Evolutionary conservation across 495 filamentous ascomycete genomes (phyloP).

Genomic region (Podospora tetraspora): DNA sequence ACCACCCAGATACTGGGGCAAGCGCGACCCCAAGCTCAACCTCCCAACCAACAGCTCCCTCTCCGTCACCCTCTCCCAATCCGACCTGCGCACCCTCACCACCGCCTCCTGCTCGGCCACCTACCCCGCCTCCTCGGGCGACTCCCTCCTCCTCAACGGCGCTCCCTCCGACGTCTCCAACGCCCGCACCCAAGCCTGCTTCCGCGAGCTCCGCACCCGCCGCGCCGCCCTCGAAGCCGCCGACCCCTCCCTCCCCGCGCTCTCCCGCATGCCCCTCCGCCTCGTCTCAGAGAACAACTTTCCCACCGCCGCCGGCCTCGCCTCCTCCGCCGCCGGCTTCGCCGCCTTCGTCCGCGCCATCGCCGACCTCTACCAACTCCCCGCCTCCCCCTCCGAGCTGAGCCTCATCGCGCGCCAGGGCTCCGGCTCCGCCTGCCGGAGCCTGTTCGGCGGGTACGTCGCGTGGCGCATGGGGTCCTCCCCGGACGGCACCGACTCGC

Average conservation of each 20-base stretch:
- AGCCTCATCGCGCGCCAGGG: slow-evolving; percentile 90
- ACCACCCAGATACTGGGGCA: slow-evolving; percentile 83
- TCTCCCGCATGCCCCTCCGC: slow-evolving; percentile 67
- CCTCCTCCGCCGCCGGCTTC: slow-evolving; percentile 88
- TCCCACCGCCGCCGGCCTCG: slow-evolving; percentile 95
- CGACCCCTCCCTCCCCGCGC: slow-evolving; percentile 66
- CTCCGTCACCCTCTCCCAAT: slow-evolving; percentile 90
- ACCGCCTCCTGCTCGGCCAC: slow-evolving; percentile 83
- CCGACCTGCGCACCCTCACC: slow-evolving; percentile 89
- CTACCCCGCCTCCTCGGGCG: slow-evolving; percentile 55
- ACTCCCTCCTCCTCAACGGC: slow-evolving; percentile 81
- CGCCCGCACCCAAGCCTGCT: slow-evolving; percentile 84
- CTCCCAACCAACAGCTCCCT: slow-evolving; percentile 97
- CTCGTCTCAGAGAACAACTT: slow-evolving; percentile 97
- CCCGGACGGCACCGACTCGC: slow-evolving; percentile 73
- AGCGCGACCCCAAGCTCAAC: slow-evolving; percentile 86
- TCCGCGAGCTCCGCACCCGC: slow-evolving; percentile 73
- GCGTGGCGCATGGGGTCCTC: slow-evolving; percentile 76
- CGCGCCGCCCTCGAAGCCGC: slow-evolving; percentile 67
- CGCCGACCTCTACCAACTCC: slow-evolving; percentile 83
- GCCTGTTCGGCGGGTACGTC: slow-evolving; percentile 90
- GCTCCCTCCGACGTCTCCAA: slow-evolving; percentile 75
- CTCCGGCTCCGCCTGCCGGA: slow-evolving; percentile 87
- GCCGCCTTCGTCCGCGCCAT: slow-evolving; percentile 90
- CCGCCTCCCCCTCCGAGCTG: slow-evolving; percentile 69